phyloP scores from a whole-genome alignment of 1,284 basidiomycete genomes.

The Thecaphora thlaspeos region DNA sequence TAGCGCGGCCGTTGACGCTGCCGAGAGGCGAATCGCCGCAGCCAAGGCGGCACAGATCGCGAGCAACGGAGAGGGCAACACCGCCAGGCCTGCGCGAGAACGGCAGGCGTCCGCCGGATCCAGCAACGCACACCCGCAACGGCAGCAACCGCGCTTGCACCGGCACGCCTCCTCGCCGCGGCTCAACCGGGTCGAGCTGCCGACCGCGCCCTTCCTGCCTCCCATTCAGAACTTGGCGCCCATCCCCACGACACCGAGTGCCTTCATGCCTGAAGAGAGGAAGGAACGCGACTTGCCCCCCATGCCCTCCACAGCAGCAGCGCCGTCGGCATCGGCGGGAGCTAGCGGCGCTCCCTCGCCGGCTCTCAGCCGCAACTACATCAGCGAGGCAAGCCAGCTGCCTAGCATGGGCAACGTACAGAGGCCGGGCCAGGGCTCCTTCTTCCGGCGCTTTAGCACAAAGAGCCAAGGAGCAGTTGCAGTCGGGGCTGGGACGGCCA shows the following conservation, averaged over 20 bases:
- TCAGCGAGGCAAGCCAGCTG: too few relatives aligned
- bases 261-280: not conserved
- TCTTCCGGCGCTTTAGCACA: too few relatives aligned
- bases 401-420: too few relatives aligned
- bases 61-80: conserved; percentile 1
- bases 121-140: conserved; percentile 3
- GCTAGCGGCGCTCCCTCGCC: too few relatives aligned
- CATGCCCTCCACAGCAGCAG: conserved; percentile 15
- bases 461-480: too few relatives aligned
- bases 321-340: not conserved
- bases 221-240: conserved; percentile 41
- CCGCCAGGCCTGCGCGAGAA: conserved; percentile 12
- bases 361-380: too few relatives aligned
- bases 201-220: conserved; percentile 22
- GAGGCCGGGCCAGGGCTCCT: too few relatives aligned
- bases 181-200: conserved; percentile 21
- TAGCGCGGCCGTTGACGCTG: conserved; percentile 27
- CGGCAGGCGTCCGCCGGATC: conserved; percentile 13
- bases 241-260: conserved; percentile 14
- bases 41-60: conserved; percentile 6
- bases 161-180: not conserved
- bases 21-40: conserved; percentile 25
- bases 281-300: conserved; percentile 28
- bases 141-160: too few relatives aligned
- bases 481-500: too few relatives aligned